These are phyloP conservation scores for Lolium multiflorum DNA, from an alignment of 176 grass and related monocot genomes.

Conservation along the genomic window DNA sequence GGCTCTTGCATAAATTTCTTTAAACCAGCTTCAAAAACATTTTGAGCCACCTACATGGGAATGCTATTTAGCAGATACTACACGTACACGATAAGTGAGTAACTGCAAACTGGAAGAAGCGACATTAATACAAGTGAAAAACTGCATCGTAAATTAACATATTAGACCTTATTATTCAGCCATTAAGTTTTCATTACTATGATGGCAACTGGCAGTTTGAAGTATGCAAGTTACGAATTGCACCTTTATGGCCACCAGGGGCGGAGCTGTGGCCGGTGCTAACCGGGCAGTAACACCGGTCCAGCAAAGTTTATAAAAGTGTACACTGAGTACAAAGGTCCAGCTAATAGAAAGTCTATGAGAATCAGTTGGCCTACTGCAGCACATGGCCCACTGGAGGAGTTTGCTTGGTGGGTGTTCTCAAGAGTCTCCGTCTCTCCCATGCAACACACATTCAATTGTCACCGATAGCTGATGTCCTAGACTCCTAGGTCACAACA, in stretches of 20 bases:
- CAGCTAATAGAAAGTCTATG: too few relatives aligned
- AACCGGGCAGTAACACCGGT: too few relatives aligned
- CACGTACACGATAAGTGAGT: not conserved
- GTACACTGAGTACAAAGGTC: too few relatives aligned
- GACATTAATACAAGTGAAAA: not conserved
- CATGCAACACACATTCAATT: too few relatives aligned
- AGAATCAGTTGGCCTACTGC: too few relatives aligned
- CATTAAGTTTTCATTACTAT: not conserved
- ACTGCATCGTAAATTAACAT: not conserved
- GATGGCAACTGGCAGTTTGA: not conserved
- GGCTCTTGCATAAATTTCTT: slow-evolving; percentile 96
- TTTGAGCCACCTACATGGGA: slow-evolving; percentile 80
- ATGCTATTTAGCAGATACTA: slow-evolving; percentile 30
- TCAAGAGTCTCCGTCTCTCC: too few relatives aligned
- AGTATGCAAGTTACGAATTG: not conserved
- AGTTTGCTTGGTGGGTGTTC: too few relatives aligned
- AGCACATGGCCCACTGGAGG: too few relatives aligned
- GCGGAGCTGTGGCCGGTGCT: too few relatives aligned
- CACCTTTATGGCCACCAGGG: slow-evolving; percentile 9
- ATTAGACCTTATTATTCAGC: not conserved
- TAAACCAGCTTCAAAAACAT: slow-evolving; percentile 95
- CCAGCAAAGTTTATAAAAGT: too few relatives aligned
- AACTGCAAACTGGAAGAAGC: not conserved
- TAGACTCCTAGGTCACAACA: too few relatives aligned
- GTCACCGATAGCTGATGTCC: too few relatives aligned